A percentile compares a stretch with the other conserved stretches of the same genome.
Conservation (phyloP, 768 basidiomycete genomes). For the Phanerochaete carnosa region DNA sequence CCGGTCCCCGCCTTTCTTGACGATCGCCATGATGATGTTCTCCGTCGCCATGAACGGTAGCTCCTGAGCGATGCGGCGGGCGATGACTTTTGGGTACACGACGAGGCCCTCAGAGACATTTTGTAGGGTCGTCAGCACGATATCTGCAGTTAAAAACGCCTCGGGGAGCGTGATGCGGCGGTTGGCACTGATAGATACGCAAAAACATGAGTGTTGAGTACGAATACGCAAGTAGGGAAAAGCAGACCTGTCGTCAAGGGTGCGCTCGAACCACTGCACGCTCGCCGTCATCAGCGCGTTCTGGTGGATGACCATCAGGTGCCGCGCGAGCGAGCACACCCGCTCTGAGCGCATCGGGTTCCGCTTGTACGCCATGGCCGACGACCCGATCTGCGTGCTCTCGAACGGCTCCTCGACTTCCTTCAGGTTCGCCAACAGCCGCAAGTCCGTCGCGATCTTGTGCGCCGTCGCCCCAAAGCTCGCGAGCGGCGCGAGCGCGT, state of each 20-base stretch:
- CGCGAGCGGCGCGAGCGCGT: conserved; percentile 87
- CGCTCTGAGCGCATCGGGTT: conserved; percentile 99
- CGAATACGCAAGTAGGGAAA: not conserved
- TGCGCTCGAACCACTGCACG: conserved; percentile 98
- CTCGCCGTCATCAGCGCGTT: conserved; percentile 93
- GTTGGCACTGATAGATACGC: conserved; percentile 72
- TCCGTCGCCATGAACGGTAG: conserved; percentile 99
- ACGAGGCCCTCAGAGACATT: conserved; percentile 98
- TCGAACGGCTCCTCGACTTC: conserved; percentile 99
- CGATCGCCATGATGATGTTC: conserved; percentile 99
- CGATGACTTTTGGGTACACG: conserved; percentile 97
- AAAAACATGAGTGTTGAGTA: not conserved
- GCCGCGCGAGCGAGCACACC: conserved; percentile 93
- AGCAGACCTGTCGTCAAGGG: conserved; percentile 85
- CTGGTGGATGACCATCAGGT: conserved; percentile 94
- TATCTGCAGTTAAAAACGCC: conserved; percentile 95
- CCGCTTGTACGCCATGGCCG: conserved; percentile 98
- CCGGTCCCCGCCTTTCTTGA: conserved; percentile 90
- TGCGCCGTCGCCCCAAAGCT: conserved; percentile 93
- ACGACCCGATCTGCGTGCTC: conserved; percentile 95
- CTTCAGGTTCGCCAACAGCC: conserved; percentile 93
- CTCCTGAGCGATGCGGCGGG: conserved; percentile 87
- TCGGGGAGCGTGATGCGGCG: conserved; percentile 95
- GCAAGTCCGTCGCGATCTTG: conserved; percentile 95
- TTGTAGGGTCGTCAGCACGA: conserved; percentile 91